phyloP scores from a whole-genome alignment of 192 early-diverging fungal species.

The Diversispora eburnea region DNA sequence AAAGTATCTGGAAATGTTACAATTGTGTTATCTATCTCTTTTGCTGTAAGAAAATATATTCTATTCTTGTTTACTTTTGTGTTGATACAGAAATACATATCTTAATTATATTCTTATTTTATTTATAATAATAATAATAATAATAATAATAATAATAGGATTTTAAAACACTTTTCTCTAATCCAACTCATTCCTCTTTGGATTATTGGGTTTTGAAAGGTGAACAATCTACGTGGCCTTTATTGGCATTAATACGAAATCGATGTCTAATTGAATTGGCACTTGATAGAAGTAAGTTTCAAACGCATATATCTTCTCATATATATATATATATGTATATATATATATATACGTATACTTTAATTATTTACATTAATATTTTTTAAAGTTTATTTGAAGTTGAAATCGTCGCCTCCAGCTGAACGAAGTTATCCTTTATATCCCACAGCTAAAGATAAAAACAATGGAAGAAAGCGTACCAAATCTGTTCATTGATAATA shows the following conservation, averaged over 20 bases:
- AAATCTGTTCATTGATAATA: slow-evolving; percentile 21
- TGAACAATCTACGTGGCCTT: slow-evolving; percentile 77
- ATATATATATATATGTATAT: too few relatives aligned
- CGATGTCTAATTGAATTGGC: slow-evolving; percentile 70
- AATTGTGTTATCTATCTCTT: slow-evolving; percentile 57
- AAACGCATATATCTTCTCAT: neutral
- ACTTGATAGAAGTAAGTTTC: slow-evolving; percentile 47
- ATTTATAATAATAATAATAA: slow-evolving; percentile 32
- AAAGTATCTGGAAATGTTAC: slow-evolving; percentile 68
- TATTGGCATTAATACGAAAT: slow-evolving; percentile 61
- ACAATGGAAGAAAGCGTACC: slow-evolving; percentile 15
- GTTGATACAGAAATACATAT: neutral
- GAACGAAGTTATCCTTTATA: neutral
- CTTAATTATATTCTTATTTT: neutral
- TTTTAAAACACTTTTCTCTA: slow-evolving; percentile 62
- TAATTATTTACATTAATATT: neutral
- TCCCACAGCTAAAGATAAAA: neutral
- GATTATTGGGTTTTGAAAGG: slow-evolving; percentile 74
- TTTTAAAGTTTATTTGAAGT: slow-evolving; percentile 6
- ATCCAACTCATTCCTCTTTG: slow-evolving; percentile 61
- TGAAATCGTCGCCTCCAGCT: neutral
- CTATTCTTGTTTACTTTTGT: neutral
- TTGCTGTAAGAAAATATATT: slow-evolving; percentile 35
- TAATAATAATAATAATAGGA: slow-evolving; percentile 53
- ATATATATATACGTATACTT: too few relatives aligned